Base-by-base conservation (phyloP, 2,329 filamentous ascomycete genomes). In the Fusarium sp. region DNA sequence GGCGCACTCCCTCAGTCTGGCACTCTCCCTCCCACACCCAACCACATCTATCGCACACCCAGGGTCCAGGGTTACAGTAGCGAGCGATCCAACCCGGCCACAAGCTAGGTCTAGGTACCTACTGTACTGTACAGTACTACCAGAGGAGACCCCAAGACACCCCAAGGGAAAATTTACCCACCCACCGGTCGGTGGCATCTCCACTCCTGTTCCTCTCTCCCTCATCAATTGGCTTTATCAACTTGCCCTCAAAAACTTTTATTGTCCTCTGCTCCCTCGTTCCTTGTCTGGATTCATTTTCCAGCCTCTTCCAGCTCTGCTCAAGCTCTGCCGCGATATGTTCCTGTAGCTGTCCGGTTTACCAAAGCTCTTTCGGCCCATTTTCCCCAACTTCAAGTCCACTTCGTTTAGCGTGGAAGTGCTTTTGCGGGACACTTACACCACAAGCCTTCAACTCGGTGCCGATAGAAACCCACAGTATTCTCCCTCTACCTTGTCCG, bases 231-330 rank as follows among this genome's bases (percentile, higher is more conserved):
- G 73, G 72, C 59, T 69, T 75, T 72, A 58, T 72, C 71, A 73
- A 73, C 71, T 72, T 74, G 67, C 56, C 68, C 67, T 74, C 68
- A 68, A 74, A 74, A 77, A 75, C 60, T 74, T 77, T 76, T 75
- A 73, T 73, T 71, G 64, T 57, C 66, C 64, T 62, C 67, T 71
- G 26, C 51, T 49, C 62, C 65, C 56, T 51, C 59, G 57, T 45
- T 62, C 55, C 42, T 57, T 67, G 62, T 50, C 62, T 53, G 37
- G 40, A 53, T 65, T 70, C 13, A 54, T 67, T 56, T 57, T 73
- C 56, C 67, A 71, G 71, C 67, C 69, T 73, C 65, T 74, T 65
- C 57, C 72, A 72, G 67, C 72, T 72, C 70, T 59, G 50, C 59
- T 61, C 42, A 62, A 63, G 62, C 67, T 74, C 66, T 56, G 65